These are phyloP conservation scores for Xylaria sp. DNA, from an alignment of 2,329 filamentous ascomycete genomes.

Conservation along the genomic window DNA sequence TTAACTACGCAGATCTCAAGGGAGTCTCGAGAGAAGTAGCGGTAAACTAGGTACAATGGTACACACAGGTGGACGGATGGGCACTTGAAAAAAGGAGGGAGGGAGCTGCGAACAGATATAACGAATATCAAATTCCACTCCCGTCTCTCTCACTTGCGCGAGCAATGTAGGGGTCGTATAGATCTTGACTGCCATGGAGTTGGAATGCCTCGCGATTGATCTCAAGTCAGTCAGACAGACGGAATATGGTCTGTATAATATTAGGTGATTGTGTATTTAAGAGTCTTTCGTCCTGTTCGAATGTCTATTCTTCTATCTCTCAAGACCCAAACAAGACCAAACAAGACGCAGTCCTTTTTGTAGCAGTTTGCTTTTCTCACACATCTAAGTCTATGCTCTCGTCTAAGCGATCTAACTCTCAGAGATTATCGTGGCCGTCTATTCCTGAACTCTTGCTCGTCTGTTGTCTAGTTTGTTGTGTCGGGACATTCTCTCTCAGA, in stretches of 20 bases:
- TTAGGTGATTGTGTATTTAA: conserved; percentile 15
- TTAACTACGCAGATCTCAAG: too few relatives aligned
- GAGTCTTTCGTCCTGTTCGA: background rate
- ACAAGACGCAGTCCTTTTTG: too few relatives aligned
- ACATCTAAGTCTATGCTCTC: too few relatives aligned
- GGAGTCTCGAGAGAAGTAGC: too few relatives aligned
- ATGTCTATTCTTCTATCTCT: background rate
- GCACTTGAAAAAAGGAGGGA: background rate
- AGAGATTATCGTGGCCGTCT: background rate
- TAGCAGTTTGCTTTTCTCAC: too few relatives aligned
- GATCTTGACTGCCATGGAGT: background rate
- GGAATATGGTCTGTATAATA: too few relatives aligned
- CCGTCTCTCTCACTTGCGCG: background rate
- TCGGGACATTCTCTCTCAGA: background rate
- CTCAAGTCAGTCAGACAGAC: background rate
- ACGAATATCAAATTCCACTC: conserved; percentile 19
- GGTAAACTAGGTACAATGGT: too few relatives aligned
- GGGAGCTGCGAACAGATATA: background rate
- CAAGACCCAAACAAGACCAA: background rate
- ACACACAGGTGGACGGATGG: too few relatives aligned
- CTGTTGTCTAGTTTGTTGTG: background rate
- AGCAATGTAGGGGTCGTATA: conserved; percentile 20
- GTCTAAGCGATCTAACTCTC: too few relatives aligned
- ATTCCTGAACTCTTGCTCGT: background rate
- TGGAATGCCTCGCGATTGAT: background rate